Evolutionary conservation across 129 eudicot genomes (phyloP).

Genomic region (Saposhnikovia divaricata): DNA sequence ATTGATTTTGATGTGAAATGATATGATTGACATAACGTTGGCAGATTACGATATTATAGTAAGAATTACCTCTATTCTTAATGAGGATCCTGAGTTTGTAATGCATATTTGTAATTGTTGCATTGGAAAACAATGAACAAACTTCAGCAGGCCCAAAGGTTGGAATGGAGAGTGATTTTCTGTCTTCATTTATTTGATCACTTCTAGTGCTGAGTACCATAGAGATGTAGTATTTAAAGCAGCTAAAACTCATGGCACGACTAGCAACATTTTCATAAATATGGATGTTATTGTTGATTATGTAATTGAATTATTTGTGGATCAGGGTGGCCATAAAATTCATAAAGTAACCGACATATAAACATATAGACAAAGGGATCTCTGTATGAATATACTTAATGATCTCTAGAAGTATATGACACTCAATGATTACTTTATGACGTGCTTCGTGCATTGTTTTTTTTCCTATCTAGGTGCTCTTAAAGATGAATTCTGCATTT

Average conservation of each 20-base stretch:
- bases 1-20: neutral
- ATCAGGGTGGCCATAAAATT: neutral
- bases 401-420: neutral
- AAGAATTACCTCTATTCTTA: neutral
- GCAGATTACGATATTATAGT: neutral
- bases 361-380: neutral
- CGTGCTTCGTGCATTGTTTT: slow-evolving; percentile 1
- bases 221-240: neutral
- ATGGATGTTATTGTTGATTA: neutral
- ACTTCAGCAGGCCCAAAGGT: neutral
- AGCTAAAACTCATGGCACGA: neutral
- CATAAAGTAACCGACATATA: neutral
- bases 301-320: neutral
- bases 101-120: neutral
- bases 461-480: slow-evolving; percentile 31
- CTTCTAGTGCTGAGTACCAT: neutral
- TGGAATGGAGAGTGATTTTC: neutral
- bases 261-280: neutral
- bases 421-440: neutral
- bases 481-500: slow-evolving; percentile 51
- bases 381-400: neutral
- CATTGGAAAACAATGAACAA: neutral
- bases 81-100: neutral
- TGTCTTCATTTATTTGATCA: neutral
- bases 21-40: neutral